Conservation (phyloP, 371 early-diverging fungal genomes). For the Lichtheimia ramosa region DNA sequence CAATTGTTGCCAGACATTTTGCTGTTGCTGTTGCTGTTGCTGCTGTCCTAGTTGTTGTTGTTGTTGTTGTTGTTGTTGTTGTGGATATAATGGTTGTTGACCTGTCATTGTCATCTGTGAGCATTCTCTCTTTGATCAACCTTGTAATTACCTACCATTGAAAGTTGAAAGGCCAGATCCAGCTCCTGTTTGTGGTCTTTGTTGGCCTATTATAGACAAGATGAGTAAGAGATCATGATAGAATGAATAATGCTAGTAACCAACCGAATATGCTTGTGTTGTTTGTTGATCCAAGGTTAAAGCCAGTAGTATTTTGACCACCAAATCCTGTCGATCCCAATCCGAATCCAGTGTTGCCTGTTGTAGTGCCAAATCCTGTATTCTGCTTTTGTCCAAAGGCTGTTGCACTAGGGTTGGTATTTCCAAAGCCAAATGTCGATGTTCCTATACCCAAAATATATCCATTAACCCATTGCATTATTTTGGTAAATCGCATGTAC, state of each 20-base stretch:
- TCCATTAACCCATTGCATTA: neutral
- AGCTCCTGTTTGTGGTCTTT: neutral
- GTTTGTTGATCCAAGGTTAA: conserved; percentile 7
- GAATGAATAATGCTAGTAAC: neutral
- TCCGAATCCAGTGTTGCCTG: neutral
- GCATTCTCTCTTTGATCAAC: neutral
- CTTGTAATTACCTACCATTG: neutral
- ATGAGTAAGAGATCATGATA: neutral
- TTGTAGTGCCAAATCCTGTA: conserved; percentile 8
- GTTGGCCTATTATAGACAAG: neutral
- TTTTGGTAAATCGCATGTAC: neutral
- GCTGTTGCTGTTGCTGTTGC: conserved; percentile 28
- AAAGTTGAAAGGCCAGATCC: neutral
- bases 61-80: conserved; percentile 1
- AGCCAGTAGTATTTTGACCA: conserved; percentile 7
- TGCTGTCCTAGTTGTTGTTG: conserved; percentile 10
- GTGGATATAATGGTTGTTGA: too few species aligned
- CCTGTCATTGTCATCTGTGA: neutral
- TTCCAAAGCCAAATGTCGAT: conserved; percentile 6
- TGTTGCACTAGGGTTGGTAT: neutral
- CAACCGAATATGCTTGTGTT: neutral
- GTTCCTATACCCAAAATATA: neutral
- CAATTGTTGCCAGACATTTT: conserved; percentile 35
- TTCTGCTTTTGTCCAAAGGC: neutral
- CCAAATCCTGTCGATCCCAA: conserved; percentile 6